A percentile compares a stretch with the other conserved stretches of the same genome.
These are phyloP conservation scores for Kwoniella pini DNA, from an alignment of 768 basidiomycete genomes.

Conservation along the genomic window DNA sequence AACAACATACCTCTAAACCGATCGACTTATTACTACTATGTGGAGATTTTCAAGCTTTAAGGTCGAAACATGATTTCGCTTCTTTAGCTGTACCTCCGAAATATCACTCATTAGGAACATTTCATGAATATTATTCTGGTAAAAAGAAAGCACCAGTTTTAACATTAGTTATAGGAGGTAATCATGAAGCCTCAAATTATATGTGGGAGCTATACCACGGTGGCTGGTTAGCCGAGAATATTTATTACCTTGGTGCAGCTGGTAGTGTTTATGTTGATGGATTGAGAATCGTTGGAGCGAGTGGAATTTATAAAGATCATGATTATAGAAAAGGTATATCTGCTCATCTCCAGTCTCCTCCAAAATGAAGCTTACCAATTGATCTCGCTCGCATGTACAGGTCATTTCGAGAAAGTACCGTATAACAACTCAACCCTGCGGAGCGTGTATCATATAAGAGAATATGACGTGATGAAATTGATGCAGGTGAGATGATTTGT, in stretches of 20 bases:
- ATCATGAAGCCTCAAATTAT: constrained; percentile 96
- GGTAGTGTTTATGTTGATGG: constrained; percentile 87
- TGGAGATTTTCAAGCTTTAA: constrained; percentile 87
- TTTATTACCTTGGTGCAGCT: constrained; percentile 91
- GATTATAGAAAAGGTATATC: constrained; percentile 67
- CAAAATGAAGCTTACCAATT: no score
- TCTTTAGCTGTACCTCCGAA: constrained; percentile 90
- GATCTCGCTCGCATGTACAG: no score
- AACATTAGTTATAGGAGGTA: constrained; percentile 94
- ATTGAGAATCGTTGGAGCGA: constrained; percentile 81
- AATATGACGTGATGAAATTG: constrained; percentile 76
- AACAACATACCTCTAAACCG: constrained; percentile 64
- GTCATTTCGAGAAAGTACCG: constrained; percentile 78
- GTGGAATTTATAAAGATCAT: constrained; percentile 81
- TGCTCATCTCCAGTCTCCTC: neutral
- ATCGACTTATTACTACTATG: constrained; percentile 88
- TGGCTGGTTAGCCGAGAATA: constrained; percentile 94
- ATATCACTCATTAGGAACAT: constrained; percentile 79
- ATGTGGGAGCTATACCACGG: constrained; percentile 98
- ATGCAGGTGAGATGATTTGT: constrained; percentile 58
- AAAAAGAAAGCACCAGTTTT: constrained; percentile 76
- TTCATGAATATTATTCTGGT: constrained; percentile 83
- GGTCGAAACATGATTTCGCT: constrained; percentile 79
- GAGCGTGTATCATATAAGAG: constrained; percentile 86
- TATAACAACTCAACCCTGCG: constrained; percentile 72